phyloP scores from a whole-genome alignment of 805 yeast species.

The Candida andamanensis region DNA sequence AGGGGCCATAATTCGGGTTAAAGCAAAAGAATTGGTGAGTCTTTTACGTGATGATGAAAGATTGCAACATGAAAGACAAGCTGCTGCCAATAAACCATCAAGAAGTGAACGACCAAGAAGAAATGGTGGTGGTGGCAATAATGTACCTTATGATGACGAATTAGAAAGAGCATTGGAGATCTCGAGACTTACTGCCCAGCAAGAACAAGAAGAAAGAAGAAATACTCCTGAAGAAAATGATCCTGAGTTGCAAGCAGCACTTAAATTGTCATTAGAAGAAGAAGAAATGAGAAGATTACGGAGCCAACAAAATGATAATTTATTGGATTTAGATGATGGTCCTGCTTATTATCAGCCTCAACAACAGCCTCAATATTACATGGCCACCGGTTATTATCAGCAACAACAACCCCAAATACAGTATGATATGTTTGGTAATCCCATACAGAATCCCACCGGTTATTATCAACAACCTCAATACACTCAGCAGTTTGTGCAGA shows the following conservation, averaged over 20 bases:
- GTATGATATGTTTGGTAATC: constrained; percentile 64
- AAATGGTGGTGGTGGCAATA: constrained; percentile 6
- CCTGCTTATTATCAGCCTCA: constrained; percentile 15
- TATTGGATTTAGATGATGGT: constrained; percentile 50
- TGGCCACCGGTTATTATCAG: constrained; percentile 49
- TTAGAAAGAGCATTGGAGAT: constrained; percentile 76
- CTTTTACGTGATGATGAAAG: constrained; percentile 78
- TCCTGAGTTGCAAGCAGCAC: constrained; percentile 63
- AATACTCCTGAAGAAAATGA: constrained; percentile 43
- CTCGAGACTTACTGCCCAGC: constrained; percentile 76
- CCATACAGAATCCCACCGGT: constrained; percentile 55
- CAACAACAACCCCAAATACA: constrained; percentile 30
- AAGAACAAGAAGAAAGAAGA: constrained; percentile 54
- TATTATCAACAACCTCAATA: constrained; percentile 35
- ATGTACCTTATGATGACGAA: constrained; percentile 61
- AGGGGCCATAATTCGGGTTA: constrained; percentile 79
- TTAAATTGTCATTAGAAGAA: constrained; percentile 69
- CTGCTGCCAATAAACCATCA: constrained; percentile 23
- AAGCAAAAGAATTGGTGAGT: constrained; percentile 84
- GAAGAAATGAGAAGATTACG: constrained; percentile 58
- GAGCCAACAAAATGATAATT: constrained; percentile 39
- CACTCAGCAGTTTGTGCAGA: constrained; percentile 19
- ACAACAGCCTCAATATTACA: constrained; percentile 15
- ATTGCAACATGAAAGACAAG: constrained; percentile 61
- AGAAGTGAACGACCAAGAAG: constrained; percentile 18